A percentile compares a stretch with the other conserved stretches of the same genome.
Evolutionary conservation across 2,329 filamentous ascomycete genomes (phyloP).

Genomic region (Lachnellula suecica): DNA sequence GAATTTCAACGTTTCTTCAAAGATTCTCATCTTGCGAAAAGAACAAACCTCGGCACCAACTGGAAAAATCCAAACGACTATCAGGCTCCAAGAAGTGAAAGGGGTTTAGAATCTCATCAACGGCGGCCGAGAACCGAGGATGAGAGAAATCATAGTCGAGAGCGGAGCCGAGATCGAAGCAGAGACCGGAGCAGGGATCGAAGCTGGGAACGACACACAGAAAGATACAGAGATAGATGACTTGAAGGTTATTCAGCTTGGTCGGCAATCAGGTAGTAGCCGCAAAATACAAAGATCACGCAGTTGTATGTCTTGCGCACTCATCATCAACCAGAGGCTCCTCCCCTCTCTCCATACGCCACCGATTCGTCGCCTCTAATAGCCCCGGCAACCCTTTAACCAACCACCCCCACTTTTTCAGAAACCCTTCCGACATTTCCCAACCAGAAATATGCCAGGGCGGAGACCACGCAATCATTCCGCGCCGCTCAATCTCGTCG

Average conservation of each 20-base stretch:
- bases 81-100: too few relatives aligned
- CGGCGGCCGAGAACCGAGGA: too few relatives aligned
- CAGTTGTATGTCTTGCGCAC: slow-evolving; percentile 17
- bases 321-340: slow-evolving; percentile 31
- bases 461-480: slow-evolving; percentile 43
- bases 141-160: too few relatives aligned
- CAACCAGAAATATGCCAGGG: slow-evolving; percentile 40
- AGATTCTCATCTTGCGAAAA: too few relatives aligned
- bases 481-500: slow-evolving; percentile 39
- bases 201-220: too few relatives aligned
- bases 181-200: too few relatives aligned
- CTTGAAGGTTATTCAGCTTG: slow-evolving; percentile 8
- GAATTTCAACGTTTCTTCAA: not conserved
- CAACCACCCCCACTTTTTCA: slow-evolving; percentile 38
- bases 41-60: too few relatives aligned
- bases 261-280: slow-evolving; percentile 9
- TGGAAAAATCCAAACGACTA: too few relatives aligned
- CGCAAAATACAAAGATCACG: slow-evolving; percentile 15
- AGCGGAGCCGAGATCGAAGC: too few relatives aligned
- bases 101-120: too few relatives aligned
- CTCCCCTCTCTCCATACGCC: slow-evolving; percentile 34
- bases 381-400: slow-evolving; percentile 26
- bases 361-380: slow-evolving; percentile 38
- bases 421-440: slow-evolving; percentile 42
- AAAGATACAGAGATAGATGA: too few relatives aligned